Evolutionary conservation across 371 early-diverging fungal genomes (phyloP).

Genomic region (Zychaea mexicana): DNA sequence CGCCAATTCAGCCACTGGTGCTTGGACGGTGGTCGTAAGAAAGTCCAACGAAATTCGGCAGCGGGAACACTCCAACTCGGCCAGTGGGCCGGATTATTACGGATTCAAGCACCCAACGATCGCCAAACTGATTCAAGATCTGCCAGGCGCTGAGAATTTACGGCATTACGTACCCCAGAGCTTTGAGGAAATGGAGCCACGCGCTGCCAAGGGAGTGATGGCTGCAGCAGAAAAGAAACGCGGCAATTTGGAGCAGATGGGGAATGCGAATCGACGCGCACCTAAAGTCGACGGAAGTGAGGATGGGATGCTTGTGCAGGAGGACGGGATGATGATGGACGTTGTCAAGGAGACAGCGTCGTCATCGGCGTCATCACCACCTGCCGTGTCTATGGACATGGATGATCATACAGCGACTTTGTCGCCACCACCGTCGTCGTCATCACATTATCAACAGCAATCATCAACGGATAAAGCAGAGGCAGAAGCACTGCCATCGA

Average conservation of each 20-base stretch:
- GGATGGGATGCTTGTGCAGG: neutral
- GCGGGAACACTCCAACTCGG: slow-evolving; percentile 78
- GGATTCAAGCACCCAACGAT: slow-evolving; percentile 90
- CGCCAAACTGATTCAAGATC: slow-evolving; percentile 88
- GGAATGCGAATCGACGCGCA: slow-evolving; percentile 36
- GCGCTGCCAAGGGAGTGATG: slow-evolving; percentile 53
- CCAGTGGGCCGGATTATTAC: slow-evolving; percentile 91
- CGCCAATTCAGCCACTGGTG: slow-evolving; percentile 86
- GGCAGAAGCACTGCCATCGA: too few relatives aligned
- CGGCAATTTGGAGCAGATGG: slow-evolving; percentile 46
- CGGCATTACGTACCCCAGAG: slow-evolving; percentile 72
- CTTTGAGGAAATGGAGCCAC: slow-evolving; percentile 60
- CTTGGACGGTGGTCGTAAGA: slow-evolving; percentile 87
- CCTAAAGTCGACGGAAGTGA: slow-evolving; percentile 19
- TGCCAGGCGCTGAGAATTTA: slow-evolving; percentile 75
- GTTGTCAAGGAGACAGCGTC: neutral
- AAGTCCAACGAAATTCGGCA: slow-evolving; percentile 77
- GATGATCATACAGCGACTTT: neutral
- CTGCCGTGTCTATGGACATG: neutral
- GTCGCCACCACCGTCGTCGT: neutral
- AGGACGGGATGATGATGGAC: neutral
- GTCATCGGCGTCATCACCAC: neutral
- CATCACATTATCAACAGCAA: neutral
- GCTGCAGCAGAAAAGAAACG: slow-evolving; percentile 52
- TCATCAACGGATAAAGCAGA: too few relatives aligned